Evolutionary conservation across 305 asterid species (phyloP), one percentile per base, ranked within the genome.

Genomic region (Andrographis paniculata): DNA sequence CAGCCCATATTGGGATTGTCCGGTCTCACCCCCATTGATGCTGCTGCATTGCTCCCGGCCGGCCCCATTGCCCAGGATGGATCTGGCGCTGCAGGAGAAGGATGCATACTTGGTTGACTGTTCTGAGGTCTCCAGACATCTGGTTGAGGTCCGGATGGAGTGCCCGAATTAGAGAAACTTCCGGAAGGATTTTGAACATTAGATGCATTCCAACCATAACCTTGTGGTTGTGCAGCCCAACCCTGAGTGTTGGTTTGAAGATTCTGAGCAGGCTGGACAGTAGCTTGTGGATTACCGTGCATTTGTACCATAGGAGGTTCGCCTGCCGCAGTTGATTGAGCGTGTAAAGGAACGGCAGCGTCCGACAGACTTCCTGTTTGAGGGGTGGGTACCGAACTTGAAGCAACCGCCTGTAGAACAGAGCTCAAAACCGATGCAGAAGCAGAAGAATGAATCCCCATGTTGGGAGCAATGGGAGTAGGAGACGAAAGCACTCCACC

Each of bases 61-160:
- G 69, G 60, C 64, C 74, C 80, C 48, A 65, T 50, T 17, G 69
- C 68, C 94, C 94, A 87, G 3, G 79, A 61, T 16, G 63, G 69
- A 52, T 54, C 72, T 16, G 87, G 67, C 16, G 71, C 38, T 12
- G 73, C 54, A 33, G 38, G 38, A 13, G 82, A 66, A n/a, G 78
- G 68, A 55, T 62, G 84, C 65, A 76, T 71, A 74, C 61, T 82
- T 22, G 72, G 71, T 61, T 72, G 94, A 67, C 56, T 66, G 44
- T 67, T 65, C 68, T 74, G 87, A 23, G 94, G 71, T 20, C 76
- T 60, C 94, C 88, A 78, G 21, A 61, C 69, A 62, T 85, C 94
- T 17, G 85, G 62, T 51, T 76, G 94, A 51, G 77, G 58, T 70
- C 70, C 58, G 54, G 70, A 48, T 23, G 63, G 43, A 10, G 70